Evolutionary conservation across 108 stramenopile species (phyloP).

Genomic region (Nannochloropsis salina): DNA sequence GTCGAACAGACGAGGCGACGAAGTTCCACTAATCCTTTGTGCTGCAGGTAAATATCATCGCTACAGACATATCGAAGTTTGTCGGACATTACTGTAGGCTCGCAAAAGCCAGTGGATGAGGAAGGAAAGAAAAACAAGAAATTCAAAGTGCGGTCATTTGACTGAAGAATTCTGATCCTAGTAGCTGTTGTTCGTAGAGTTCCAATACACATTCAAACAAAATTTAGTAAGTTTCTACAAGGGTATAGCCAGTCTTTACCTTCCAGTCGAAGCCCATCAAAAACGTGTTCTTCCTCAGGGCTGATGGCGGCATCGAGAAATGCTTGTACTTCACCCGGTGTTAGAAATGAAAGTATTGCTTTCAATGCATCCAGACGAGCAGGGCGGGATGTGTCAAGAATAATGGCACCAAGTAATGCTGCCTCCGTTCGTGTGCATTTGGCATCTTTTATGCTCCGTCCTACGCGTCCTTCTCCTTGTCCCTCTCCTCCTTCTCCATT

Average conservation of each 20-base stretch:
- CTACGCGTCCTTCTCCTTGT: neutral
- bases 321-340: neutral
- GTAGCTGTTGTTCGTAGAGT: neutral
- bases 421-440: neutral
- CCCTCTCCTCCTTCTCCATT: neutral
- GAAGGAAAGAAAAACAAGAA: neutral
- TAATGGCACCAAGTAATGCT: neutral
- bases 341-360: neutral
- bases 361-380: slow-evolving; percentile 19
- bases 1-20: neutral
- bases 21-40: slow-evolving; percentile 9
- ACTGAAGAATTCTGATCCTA: neutral
- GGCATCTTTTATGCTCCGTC: neutral
- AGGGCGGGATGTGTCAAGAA: neutral
- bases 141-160: neutral
- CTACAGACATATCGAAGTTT: neutral
- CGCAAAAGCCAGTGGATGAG: neutral
- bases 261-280: neutral
- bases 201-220: too few species aligned
- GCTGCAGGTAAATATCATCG: neutral
- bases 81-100: neutral
- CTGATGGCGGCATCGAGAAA: neutral
- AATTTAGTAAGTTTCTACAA: neutral
- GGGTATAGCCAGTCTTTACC: neutral
- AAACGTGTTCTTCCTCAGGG: neutral